A percentile compares a stretch with the other conserved stretches of the same genome.
Evolutionary conservation across 2,329 filamentous ascomycete species (phyloP).

Genomic region (Metarhizium robertsii): DNA sequence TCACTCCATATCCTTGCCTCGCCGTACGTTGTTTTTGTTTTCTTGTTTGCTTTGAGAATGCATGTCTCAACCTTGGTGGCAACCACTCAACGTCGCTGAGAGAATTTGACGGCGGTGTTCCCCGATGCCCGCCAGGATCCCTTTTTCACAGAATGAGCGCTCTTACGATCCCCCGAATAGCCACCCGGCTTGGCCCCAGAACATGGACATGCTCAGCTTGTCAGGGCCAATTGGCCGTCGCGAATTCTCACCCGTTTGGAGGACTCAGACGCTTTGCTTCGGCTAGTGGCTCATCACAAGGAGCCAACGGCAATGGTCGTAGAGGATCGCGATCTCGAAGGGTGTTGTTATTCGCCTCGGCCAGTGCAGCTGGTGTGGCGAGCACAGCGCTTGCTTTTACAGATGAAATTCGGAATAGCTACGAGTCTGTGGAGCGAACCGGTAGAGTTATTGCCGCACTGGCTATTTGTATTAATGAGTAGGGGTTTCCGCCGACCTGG

Average conservation of each 20-base stretch:
- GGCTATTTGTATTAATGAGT: slow-evolving; percentile 84
- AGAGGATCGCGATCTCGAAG: slow-evolving; percentile 13
- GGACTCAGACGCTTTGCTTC: slow-evolving; percentile 21
- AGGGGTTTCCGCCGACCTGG: slow-evolving; percentile 13
- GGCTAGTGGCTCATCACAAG: slow-evolving; percentile 13
- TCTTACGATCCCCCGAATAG: slow-evolving; percentile 28
- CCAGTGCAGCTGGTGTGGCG: slow-evolving; percentile 39
- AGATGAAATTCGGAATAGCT: slow-evolving; percentile 67
- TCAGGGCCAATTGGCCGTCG: slow-evolving; percentile 27
- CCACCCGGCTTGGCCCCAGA: slow-evolving; percentile 27
- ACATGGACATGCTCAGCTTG: slow-evolving; percentile 39
- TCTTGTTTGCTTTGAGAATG: slow-evolving; percentile 5
- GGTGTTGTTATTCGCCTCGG: slow-evolving; percentile 38
- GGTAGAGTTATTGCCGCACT: slow-evolving; percentile 69
- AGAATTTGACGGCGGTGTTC: slow-evolving; percentile 3
- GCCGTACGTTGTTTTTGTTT: neutral
- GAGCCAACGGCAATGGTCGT: slow-evolving; percentile 8
- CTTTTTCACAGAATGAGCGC: slow-evolving; percentile 29
- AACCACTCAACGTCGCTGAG: slow-evolving; percentile 5
- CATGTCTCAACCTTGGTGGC: slow-evolving; percentile 1
- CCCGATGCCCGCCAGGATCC: neutral
- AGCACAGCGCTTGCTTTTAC: slow-evolving; percentile 44
- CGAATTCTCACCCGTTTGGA: slow-evolving; percentile 18
- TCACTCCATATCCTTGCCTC: neutral
- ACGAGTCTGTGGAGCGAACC: slow-evolving; percentile 65